Evolutionary conservation across 805 yeast genomes (phyloP), one percentile per base, ranked within the genome.

Genomic region (Saccharomycopsis oosterbeekiorum): DNA sequence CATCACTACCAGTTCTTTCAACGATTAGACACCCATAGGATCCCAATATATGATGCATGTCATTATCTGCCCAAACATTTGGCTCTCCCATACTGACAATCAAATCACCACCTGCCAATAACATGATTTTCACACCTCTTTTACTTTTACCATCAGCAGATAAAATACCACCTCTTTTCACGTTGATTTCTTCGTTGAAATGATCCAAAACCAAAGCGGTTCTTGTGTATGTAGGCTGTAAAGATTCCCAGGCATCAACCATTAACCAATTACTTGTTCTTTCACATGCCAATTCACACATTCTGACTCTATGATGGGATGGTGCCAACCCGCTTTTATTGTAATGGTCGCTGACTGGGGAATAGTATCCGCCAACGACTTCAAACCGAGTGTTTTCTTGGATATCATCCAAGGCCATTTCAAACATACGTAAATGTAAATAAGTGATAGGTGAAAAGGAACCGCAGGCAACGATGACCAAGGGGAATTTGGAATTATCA

Each of bases 31-130:
- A 94, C 2, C 99, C 99, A 73, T 94, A 94, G 64, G 88, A 86
- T 34, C 99, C 99, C 67, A 94, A 78, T 56, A 94, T 94, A 71
- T 94, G 99, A 69, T 91, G 96, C 68, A 94, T 78, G 73, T 94
- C 99, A 62, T 81, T 86, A 71, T 93, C 98, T 1, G 96, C 96
- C 99, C 99, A 94, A 43, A 94, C 99, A 69, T 93, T 94, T 24
- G 99, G 98, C 74, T 94, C 99, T n/a, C 99, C 99, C 98, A 94
- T 94, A 54, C 96, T 86, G 73, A 94, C 99, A 59, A 94, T 94
- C 67, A 94, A 80, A 74, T 94, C 99, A 53, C 99, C 99, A 58
- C 99, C 99, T 0, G 99, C 99, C 50, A 94, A 77, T 60, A 94
- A 79, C 98, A 94, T 93, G 68, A 94, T 86, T 71, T 93, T 93